These are phyloP conservation scores for Thozetella sp. DNA, from an alignment of 495 filamentous ascomycete genomes.

Conservation along the genomic window DNA sequence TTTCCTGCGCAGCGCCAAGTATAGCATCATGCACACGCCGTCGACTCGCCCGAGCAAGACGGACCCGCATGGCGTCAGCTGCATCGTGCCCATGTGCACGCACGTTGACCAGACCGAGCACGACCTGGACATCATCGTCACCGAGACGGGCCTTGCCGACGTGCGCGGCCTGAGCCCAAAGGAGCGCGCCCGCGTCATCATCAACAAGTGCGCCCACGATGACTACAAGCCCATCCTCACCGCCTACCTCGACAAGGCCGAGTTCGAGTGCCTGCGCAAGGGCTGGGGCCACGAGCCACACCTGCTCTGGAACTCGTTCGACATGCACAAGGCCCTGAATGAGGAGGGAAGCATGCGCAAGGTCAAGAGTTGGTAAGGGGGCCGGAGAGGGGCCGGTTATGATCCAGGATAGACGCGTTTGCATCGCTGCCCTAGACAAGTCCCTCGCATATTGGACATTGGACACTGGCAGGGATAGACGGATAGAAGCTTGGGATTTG, in stretches of 20 bases:
- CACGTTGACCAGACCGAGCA: conserved; percentile 95
- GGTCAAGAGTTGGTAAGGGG: conserved; percentile 46
- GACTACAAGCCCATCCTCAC: conserved; percentile 81
- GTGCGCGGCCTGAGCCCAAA: conserved; percentile 80
- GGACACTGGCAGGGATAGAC: too few relatives aligned
- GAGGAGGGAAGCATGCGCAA: conserved; percentile 88
- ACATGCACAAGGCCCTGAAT: conserved; percentile 83
- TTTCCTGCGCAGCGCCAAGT: conserved; percentile 82
- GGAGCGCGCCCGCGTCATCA: conserved; percentile 84
- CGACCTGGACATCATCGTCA: conserved; percentile 85
- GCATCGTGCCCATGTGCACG: conserved; percentile 92
- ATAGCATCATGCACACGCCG: conserved; percentile 94
- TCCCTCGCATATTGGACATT: too few relatives aligned
- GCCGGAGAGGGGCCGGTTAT: too few relatives aligned
- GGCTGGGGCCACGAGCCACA: conserved; percentile 92
- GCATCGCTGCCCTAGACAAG: too few relatives aligned
- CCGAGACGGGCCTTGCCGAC: conserved; percentile 85
- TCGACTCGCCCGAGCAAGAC: conserved; percentile 77
- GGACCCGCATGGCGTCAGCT: conserved; percentile 80
- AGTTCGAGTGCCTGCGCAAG: conserved; percentile 84
- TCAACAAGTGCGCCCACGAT: conserved; percentile 85
- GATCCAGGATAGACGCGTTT: too few relatives aligned
- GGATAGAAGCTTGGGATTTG: too few relatives aligned
- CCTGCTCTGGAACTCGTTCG: conserved; percentile 79
- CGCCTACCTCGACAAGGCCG: conserved; percentile 86